Evolutionary conservation across 2,329 filamentous ascomycete species (phyloP), one percentile per base, ranked within the genome.

Genomic region (Phialocephala subalpina): DNA sequence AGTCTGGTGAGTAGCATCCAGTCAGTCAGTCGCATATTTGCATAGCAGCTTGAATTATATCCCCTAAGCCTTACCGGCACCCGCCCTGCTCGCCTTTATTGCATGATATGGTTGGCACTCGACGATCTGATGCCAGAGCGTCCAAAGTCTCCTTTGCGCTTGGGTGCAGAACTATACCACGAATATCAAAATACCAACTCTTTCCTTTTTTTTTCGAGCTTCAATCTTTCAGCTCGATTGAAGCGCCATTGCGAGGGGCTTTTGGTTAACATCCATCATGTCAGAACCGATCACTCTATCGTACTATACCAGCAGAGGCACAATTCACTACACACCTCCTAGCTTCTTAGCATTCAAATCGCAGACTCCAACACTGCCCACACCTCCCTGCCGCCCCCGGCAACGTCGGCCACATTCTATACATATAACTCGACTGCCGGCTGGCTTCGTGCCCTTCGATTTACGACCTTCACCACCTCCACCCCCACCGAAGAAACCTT

Each of bases 381-480:
- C 70, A 57, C 80, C 77, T 63, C 78, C 81, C 70, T 86, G 84
- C 73, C 81, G 82, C 72, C 81, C 80, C 64, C 82, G 84, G 70
- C 81, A 77, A 65, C 81, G 83, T 69, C 80, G 84, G 73, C 84
- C 84, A 52, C 84, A 86, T 71, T 85, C 84, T 49, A 87, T 87
- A 67, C 83, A 85, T 74, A 86, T 87, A 66, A 80, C 74, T 80
- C 65, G 82, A 80, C 64, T 85, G 82, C 68, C 81, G 76, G 52
- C 81, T 67, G 75, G 82, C 33, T 81, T 78, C 56, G 71, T 81
- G 3, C 80, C 79, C 2, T 74, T 75, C 65, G 80, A 82, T 52
- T 63, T 75, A 1, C 59, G 71, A 61, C 69, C 72, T 42, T 42
- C 55, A 8, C 71, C 80, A 16, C 70, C 49, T 60, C 33, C 60